Percentiles rank a stretch among this genome's conserved stretches.
Evolutionary conservation across 768 basidiomycete species (phyloP).

Genomic region (Tubosaeta sp.): DNA sequence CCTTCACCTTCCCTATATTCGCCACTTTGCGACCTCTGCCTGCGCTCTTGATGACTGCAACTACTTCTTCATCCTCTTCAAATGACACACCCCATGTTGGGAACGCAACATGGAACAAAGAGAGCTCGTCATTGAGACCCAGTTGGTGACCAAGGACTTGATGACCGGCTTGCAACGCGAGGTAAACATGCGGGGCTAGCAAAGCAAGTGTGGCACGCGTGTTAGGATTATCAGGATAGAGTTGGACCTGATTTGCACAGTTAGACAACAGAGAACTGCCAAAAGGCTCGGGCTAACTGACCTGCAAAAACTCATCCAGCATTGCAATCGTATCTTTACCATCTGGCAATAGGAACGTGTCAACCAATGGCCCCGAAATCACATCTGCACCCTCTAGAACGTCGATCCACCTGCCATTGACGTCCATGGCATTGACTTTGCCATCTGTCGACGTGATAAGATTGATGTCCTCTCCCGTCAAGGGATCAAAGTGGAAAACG

Average conservation of each 20-base stretch:
- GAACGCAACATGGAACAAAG: slow-evolving; percentile 47
- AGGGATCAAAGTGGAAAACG: slow-evolving; percentile 68
- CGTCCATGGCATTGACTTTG: not conserved
- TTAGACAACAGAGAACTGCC: not conserved
- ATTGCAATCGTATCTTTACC: slow-evolving; percentile 53
- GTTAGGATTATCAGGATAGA: slow-evolving; percentile 60
- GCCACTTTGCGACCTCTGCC: slow-evolving; percentile 52
- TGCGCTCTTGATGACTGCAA: slow-evolving; percentile 44
- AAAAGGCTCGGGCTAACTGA: slow-evolving; percentile 24
- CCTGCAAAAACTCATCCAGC: slow-evolving; percentile 76
- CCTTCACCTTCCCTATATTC: slow-evolving; percentile 78
- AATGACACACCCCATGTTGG: slow-evolving; percentile 65
- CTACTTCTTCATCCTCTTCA: slow-evolving; percentile 53
- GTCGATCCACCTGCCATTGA: slow-evolving; percentile 23
- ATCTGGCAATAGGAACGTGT: slow-evolving; percentile 51
- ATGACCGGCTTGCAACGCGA: slow-evolving; percentile 50
- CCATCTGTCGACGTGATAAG: slow-evolving; percentile 19
- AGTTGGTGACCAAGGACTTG: slow-evolving; percentile 59
- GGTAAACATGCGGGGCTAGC: slow-evolving; percentile 44
- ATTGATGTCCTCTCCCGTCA: slow-evolving; percentile 66
- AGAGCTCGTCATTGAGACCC: slow-evolving; percentile 38
- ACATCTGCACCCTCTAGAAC: slow-evolving; percentile 57
- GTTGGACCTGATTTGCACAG: slow-evolving; percentile 41
- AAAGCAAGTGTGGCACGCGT: slow-evolving; percentile 42
- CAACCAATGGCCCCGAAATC: slow-evolving; percentile 54